Base-by-base conservation (phyloP, 345 rosid species). In the Melaleuca alternifolia region DNA sequence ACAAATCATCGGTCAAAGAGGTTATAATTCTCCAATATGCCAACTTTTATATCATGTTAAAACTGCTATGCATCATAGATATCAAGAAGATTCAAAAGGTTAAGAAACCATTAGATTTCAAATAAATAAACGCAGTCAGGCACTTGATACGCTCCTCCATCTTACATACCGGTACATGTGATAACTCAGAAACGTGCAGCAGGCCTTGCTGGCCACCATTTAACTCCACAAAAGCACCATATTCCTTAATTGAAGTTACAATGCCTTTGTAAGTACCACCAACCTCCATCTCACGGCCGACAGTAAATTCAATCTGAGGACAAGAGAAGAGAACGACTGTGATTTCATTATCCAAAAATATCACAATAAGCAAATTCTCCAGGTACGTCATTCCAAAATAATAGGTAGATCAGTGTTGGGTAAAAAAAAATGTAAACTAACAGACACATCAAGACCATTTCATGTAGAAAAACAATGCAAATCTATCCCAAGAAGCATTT, bases 151-250 rank as follows among this genome's bases (percentile, higher is more conserved):
- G 12, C 54, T 75, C 14, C 50, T 51, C 50, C 30, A 59, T 24
- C 51, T 54, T 48, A 89, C 95, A 61, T 92, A 97, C 99, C 90
- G 94, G 96, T 87, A 92, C 96, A 90, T 97, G 98, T 85, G 99
- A 96, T 87, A 97, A 87, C 93, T 97, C 99, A 52, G 99, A 96
- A 88, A 97, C 89, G 89, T 97, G 99, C 71, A 97, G 94, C 89
- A 97, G 89, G 85, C 98, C 99, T 86, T 93, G 95, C 86, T 97
- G 99, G 83, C 99, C 99, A 87, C 99, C 99, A 91, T 91, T 95
- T 81, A 97, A 97, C 93, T 96, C 98, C 89, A 97, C 95, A 87
- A 97, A 96, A 71, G 99, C 99, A 83, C 99, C 99, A 82, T 97
- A 97, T 90, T 97, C 99, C 92, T 97, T 97, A 46, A 97, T 87